Base-by-base conservation (phyloP, 179 eudicot species). In the Drosera spatulata region DNA sequence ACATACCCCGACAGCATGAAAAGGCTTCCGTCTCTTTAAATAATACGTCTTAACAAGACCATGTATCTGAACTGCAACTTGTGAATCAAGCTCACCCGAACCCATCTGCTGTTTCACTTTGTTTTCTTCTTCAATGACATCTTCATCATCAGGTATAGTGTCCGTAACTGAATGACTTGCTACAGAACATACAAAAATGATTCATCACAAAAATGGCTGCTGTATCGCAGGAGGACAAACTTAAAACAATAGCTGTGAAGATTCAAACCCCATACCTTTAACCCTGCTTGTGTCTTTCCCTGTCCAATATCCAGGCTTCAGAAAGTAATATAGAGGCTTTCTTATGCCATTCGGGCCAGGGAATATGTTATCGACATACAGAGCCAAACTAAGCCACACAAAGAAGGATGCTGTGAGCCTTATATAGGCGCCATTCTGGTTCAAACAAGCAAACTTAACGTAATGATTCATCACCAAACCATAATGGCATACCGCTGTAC, bases 321-420 rank as follows among this genome's bases (percentile, higher is more conserved):
- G 43, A 65, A 86, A 89, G 79, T 93, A 93, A 65, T 81, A 67
- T 37, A 71, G 42, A 6, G 95, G 72, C 69, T 93, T 93, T 61
- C 97, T 80, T 58, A 89, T 90, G 64, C 99, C 97, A 72, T 81
- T 75, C 22, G 84, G 66, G 73, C 89, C 86, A n/a, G 96, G 91
- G 44, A 86, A 58, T 56, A 89, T 83, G 67, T 93, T 89, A 76
- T 89, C 96, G 12, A 93, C 82, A 82, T 93, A 93, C 62, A 93
- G 78, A 61, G 99, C 97, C 77, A 93, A 75, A 57, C 75, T 60
- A 64, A 81, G 77, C 97, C 99, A 93, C 66, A 83, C 15, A 58
- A 71, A 41, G 63, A 83, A 93, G 8, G 86, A 73, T 38, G 77
- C 68, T 13, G 78, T 38, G 47, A 75, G 81, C 85, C 89, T 79